Base-by-base conservation (phyloP, 2,329 filamentous ascomycete species). In the Cladophialophora chaetospira region DNA sequence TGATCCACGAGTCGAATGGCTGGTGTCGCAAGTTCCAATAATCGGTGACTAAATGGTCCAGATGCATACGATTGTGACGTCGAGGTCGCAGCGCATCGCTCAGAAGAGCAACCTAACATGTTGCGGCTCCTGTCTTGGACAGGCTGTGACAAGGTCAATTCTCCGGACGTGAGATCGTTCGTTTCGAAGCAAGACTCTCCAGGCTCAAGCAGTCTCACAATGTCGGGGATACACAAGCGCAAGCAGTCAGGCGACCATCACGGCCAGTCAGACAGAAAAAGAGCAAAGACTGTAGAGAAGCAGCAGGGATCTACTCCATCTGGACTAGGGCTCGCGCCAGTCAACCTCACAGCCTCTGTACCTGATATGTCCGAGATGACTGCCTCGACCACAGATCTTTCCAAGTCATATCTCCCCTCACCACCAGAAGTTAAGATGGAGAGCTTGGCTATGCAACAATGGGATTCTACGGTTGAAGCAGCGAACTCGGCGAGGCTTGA, bases 211-310 rank as follows among this genome's bases (percentile, higher is more conserved):
- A 36, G 45, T 46, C 23, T 54, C 26, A 42, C 52, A 35, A 55
- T 54, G 38, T 53, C 53, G 29, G 62, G 71, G 33, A 57, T 69
- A 35, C 60, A 83, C 67, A 86, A 86, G 76, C 79, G 83, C 61
- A 85, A 85, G 70, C 75, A 79, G 33, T 56, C 63, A 29, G 45
- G 58, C 68, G 64, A 65, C 19, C 44, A 35, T 23, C 33, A 53
- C 5, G 25, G 25, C 38, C 56, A 60, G 38, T 26, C 57, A 49
- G 60, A 60, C 11, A 57, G 47, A 47, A 62, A 62, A 55, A 48
- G 60, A 35, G 43, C 57, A 3, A 62, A 57, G 38, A 31, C 47
- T 13, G 53, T 48, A 35, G 47, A 56, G 11, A 53, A 47, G 52
- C 35, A 51, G 25, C 23, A 48, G 11, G 26, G 23, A 13, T 13